Base-by-base conservation (phyloP, 257 asterid genomes). In the Salvia rosmarinus region DNA sequence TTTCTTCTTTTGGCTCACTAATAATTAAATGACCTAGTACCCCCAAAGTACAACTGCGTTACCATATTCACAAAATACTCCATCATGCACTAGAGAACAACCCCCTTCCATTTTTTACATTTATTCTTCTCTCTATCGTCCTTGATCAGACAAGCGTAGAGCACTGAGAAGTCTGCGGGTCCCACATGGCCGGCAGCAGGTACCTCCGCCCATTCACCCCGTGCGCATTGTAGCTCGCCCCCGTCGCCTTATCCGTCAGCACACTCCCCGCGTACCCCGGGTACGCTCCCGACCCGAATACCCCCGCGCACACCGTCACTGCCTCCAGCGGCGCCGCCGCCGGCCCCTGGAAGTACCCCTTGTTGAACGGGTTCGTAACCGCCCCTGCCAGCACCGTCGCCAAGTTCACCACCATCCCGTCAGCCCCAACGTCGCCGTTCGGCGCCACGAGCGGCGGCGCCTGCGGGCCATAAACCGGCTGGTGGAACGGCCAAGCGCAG, bases 401-500 rank as follows among this genome's bases (percentile, higher is more conserved):
- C 19, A 92, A 6, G 37, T 83, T 92, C 5, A 92, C 88, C 34
- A 92, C 73, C 96, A 92, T 90, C 0, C 96, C 98, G 81, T 92
- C 98, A 2, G 87, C 84, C 0, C 94, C 98, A 3, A 91, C 96
- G 78, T 91, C 98, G 0, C 85, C 90, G 84, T 88, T 91, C 0
- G 98, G 98, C 3, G 98, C 82, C 8, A 85, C 70, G 0, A 91
- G 64, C 21, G 98, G 92, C 63, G 95, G 86, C 0, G 79, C 37
- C 79, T 91, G 98, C 0, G 98, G 98, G 17, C 98, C 98, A 84
- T 88, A 91, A 1, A 88, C 6, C 3, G 98, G 98, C 78, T 85
- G 95, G 73, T 89, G 92, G 44, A 91, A 91, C 35, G 98, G 98
- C 97, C 96, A 91, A 1, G 97, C 98, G 72, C 98, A 91, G 83